Percentiles rank a stretch among this genome's conserved stretches.
Evolutionary conservation across 352 stramenopile genomes (phyloP).

Genomic region (Pythium myriotylum): DNA sequence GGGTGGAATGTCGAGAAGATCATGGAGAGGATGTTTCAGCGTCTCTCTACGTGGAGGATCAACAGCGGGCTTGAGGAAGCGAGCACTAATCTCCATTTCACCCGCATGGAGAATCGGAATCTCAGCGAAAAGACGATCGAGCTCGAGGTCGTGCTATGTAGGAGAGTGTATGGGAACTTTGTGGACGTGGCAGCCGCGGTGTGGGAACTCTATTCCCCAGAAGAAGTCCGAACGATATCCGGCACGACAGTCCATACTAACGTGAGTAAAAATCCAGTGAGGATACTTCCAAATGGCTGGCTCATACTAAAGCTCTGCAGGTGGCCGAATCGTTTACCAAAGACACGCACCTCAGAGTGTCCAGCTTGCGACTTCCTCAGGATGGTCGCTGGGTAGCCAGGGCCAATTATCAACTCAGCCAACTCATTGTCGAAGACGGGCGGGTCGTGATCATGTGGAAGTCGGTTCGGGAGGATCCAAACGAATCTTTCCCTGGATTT

Average conservation of each 20-base stretch:
- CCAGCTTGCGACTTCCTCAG: background rate
- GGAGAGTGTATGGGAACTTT: conserved; percentile 18
- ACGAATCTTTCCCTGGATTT: conserved; percentile 1
- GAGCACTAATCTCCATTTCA: background rate
- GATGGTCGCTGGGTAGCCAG: background rate
- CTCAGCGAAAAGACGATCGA: background rate
- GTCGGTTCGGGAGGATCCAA: conserved; percentile 5
- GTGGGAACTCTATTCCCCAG: conserved; percentile 14
- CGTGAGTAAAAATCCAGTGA: conserved; percentile 1
- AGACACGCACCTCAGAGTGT: conserved; percentile 8
- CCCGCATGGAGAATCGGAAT: conserved; percentile 5
- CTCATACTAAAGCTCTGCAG: background rate
- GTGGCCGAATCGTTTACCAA: conserved; percentile 9
- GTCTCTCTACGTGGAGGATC: conserved; percentile 18
- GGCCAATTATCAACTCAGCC: conserved; percentile 10
- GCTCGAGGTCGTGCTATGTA: conserved; percentile 20
- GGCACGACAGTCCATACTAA: background rate
- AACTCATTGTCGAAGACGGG: conserved; percentile 13
- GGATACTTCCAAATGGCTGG: no score
- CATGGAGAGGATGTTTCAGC: conserved; percentile 16
- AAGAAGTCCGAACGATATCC: background rate
- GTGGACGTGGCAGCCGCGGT: conserved; percentile 20
- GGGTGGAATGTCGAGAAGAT: conserved; percentile 24
- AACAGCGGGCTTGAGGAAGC: conserved; percentile 15
- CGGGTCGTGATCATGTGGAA: conserved; percentile 26